Percentiles rank a stretch among this genome's conserved stretches.
phyloP scores from a whole-genome alignment of 805 yeast species.

The Ogataea degrootiae region DNA sequence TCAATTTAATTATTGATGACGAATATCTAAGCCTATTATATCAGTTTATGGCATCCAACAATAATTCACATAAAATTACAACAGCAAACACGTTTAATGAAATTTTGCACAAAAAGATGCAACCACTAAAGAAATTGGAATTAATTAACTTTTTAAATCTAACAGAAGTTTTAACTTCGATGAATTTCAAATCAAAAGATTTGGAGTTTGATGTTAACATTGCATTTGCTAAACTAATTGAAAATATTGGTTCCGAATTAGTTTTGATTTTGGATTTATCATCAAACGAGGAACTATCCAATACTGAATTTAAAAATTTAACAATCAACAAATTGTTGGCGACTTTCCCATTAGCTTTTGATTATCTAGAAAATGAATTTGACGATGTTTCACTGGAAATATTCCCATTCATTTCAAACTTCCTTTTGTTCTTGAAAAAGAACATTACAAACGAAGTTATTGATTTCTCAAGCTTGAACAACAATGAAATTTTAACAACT shows the following conservation, averaged over 20 bases:
- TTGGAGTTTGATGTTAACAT: constrained; percentile 57
- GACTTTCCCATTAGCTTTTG: constrained; percentile 68
- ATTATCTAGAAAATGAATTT: constrained; percentile 72
- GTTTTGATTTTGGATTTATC: constrained; percentile 60
- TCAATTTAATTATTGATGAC: constrained; percentile 61
- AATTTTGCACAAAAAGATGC: constrained; percentile 55
- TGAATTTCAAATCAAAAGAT: constrained; percentile 37
- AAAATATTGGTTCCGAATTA: constrained; percentile 72
- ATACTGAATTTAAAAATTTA: constrained; percentile 34
- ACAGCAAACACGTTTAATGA: constrained; percentile 55
- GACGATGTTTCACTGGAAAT: constrained; percentile 86
- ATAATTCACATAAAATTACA: constrained; percentile 45
- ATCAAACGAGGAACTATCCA: constrained; percentile 29
- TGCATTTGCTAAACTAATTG: constrained; percentile 71
- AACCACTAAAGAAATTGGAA: constrained; percentile 51
- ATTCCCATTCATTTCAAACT: constrained; percentile 74
- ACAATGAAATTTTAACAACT: constrained; percentile 50
- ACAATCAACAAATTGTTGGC: constrained; percentile 46
- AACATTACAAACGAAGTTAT: constrained; percentile 32
- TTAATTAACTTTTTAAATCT: constrained; percentile 66
- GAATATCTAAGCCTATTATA: constrained; percentile 55
- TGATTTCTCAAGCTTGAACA: constrained; percentile 27
- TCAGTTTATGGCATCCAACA: constrained; percentile 39
- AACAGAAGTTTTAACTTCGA: constrained; percentile 43
- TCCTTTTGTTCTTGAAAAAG: constrained; percentile 65